A percentile compares a stretch with the other conserved stretches of the same genome.
Evolutionary conservation across 2,329 filamentous ascomycete genomes (phyloP).

Genomic region (Myriosclerotinia scirpicola): DNA sequence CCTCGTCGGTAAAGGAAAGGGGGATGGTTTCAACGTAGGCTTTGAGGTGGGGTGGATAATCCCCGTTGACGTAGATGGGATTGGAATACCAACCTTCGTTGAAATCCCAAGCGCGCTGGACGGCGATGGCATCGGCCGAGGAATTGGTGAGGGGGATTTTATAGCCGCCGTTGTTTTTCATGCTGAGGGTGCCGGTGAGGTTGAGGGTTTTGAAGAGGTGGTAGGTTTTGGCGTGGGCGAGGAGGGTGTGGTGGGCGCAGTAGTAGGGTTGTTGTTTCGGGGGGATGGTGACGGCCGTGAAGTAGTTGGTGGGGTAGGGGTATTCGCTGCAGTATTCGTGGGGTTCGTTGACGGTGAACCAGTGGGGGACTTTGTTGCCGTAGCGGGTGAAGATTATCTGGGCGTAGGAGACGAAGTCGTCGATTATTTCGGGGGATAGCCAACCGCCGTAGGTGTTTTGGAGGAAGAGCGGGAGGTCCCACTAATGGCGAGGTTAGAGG

Average conservation of each 20-base stretch:
- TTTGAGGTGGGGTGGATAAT: constrained; percentile 49
- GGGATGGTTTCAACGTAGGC: constrained; percentile 44
- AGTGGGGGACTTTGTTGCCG: constrained; percentile 51
- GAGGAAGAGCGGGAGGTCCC: constrained; percentile 38
- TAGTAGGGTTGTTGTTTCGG: constrained; percentile 43
- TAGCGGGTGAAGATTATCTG: constrained; percentile 52
- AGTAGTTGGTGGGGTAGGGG: constrained; percentile 40
- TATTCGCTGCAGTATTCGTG: constrained; percentile 38
- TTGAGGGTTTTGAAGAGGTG: constrained; percentile 54
- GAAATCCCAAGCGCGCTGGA: constrained; percentile 39
- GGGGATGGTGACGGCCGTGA: constrained; percentile 42
- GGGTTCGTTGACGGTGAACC: constrained; percentile 56
- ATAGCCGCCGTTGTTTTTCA: constrained; percentile 47
- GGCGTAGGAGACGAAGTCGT: constrained; percentile 53
- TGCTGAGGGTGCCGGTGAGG: constrained; percentile 50
- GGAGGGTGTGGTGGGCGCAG: constrained; percentile 47
- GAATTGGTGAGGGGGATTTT: constrained; percentile 48
- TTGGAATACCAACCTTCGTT: constrained; percentile 53
- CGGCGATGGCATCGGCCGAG: constrained; percentile 34
- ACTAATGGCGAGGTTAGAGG: constrained; percentile 30
- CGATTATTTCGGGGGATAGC: constrained; percentile 49
- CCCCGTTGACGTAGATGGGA: constrained; percentile 51
- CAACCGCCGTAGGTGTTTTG: constrained; percentile 47
- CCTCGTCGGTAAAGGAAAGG: constrained; percentile 46
- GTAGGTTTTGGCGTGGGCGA: constrained; percentile 50